Conservation (phyloP, 176 grass and related monocot genomes). For the Aegilops umbellulata region DNA sequence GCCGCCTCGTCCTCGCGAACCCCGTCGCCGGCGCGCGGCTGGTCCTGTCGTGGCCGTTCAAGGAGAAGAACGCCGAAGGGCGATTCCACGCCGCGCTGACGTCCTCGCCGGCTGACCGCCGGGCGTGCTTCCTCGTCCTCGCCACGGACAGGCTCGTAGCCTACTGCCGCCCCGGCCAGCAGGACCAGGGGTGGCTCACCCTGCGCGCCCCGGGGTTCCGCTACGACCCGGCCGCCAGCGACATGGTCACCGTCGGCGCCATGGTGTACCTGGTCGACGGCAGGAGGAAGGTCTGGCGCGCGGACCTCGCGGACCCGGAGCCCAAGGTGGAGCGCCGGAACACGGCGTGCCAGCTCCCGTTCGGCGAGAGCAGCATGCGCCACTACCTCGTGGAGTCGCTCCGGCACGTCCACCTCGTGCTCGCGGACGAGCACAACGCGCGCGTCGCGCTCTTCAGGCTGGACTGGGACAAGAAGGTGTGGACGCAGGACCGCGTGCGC, state of each 20-base stretch:
- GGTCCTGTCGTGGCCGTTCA: conserved; percentile 35
- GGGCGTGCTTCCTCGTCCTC: conserved; percentile 34
- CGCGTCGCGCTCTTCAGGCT: conserved; percentile 29
- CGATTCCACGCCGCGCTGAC: conserved; percentile 37
- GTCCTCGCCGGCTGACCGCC: conserved; percentile 11
- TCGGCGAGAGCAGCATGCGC: background rate
- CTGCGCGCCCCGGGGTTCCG: conserved; percentile 41
- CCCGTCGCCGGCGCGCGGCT: conserved; percentile 12
- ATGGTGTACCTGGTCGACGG: conserved; percentile 37
- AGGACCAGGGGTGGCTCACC: conserved; percentile 20
- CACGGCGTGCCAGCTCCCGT: conserved; percentile 29
- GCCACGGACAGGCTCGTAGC: conserved; percentile 35
- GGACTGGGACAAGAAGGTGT: conserved; percentile 25
- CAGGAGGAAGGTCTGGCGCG: conserved; percentile 42
- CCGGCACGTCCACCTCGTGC: conserved; percentile 44
- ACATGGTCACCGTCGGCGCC: conserved; percentile 25
- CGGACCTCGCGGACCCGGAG: conserved; percentile 22
- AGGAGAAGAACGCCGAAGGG: background rate
- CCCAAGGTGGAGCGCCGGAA: conserved; percentile 36
- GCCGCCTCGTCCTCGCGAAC: conserved; percentile 28
- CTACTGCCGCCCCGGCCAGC: conserved; percentile 31
- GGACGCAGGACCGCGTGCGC: background rate
- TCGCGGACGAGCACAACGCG: conserved; percentile 34
- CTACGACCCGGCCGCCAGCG: conserved; percentile 33
- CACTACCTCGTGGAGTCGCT: conserved; percentile 37